Conservation (phyloP, 768 basidiomycete genomes). For the Hygrophoropsis aurantiaca region DNA sequence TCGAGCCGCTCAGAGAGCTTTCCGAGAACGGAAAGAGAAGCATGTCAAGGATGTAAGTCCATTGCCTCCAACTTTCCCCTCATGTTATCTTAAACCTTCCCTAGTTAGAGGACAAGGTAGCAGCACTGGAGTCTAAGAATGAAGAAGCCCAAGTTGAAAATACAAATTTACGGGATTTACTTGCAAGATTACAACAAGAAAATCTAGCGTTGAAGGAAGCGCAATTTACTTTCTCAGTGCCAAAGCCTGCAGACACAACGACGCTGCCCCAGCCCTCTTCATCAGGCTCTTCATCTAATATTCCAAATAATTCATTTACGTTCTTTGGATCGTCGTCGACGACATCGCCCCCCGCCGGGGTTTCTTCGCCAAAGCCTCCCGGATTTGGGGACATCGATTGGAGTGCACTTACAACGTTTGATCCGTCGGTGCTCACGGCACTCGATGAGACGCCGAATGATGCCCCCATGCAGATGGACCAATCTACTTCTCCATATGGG, state of each 20-base stretch:
- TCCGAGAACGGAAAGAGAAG: slow-evolving; percentile 95
- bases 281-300: slow-evolving; percentile 18
- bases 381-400: slow-evolving; percentile 46
- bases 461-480: slow-evolving; percentile 61
- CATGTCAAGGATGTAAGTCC: slow-evolving; percentile 91
- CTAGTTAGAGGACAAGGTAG: slow-evolving; percentile 89
- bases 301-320: slow-evolving; percentile 20
- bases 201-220: slow-evolving; percentile 79
- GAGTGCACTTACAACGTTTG: slow-evolving; percentile 68
- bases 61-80: slow-evolving; percentile 6
- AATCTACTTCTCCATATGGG: slow-evolving; percentile 47
- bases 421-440: slow-evolving; percentile 63
- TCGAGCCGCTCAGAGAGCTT: slow-evolving; percentile 94
- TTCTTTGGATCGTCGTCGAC: slow-evolving; percentile 26
- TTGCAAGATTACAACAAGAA: slow-evolving; percentile 83
- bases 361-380: slow-evolving; percentile 25
- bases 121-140: slow-evolving; percentile 82
- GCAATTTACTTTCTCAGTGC: slow-evolving; percentile 82
- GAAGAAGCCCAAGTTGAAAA: slow-evolving; percentile 74
- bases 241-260: slow-evolving; percentile 35
- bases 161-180: slow-evolving; percentile 83
- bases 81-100: slow-evolving; percentile 2
- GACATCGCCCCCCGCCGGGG: slow-evolving; percentile 20
- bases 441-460: slow-evolving; percentile 64
- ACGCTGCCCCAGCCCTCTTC: slow-evolving; percentile 16